These are phyloP conservation scores for Aspergillus fischeri DNA, from an alignment of 2,329 filamentous ascomycete species.

Conservation along the genomic window DNA sequence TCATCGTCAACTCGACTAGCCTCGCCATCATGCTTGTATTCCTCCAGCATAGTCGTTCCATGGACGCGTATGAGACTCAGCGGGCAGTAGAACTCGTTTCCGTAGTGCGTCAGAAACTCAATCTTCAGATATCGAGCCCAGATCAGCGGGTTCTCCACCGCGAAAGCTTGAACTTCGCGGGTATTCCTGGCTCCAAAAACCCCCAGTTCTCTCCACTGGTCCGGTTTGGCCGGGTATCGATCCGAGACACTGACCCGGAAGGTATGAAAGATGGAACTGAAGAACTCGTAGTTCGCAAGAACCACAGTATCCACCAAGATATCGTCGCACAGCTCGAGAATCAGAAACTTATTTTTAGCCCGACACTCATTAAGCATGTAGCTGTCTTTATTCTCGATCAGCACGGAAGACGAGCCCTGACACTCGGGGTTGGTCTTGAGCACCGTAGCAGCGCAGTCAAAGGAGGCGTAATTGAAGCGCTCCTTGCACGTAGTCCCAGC, in stretches of 20 bases:
- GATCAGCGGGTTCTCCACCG: conserved; percentile 90
- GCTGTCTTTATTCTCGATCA: conserved; percentile 96
- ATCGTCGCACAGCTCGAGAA: conserved; percentile 86
- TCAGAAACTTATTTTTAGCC: conserved; percentile 83
- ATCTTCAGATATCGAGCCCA: conserved; percentile 92
- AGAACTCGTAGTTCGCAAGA: conserved; percentile 98
- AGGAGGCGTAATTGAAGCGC: conserved; percentile 94
- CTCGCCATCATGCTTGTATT: conserved; percentile 84
- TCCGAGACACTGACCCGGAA: conserved; percentile 93
- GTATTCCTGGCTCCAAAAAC: conserved; percentile 89
- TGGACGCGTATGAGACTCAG: conserved; percentile 87
- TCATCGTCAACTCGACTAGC: conserved; percentile 54
- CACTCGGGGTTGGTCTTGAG: conserved; percentile 83
- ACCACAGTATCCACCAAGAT: conserved; percentile 90
- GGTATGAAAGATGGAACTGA: conserved; percentile 90
- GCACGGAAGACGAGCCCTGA: conserved; percentile 80
- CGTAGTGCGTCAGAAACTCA: conserved; percentile 89
- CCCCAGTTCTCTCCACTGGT: conserved; percentile 86
- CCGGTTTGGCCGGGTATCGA: conserved; percentile 84
- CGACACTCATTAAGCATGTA: conserved; percentile 96
- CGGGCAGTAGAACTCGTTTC: conserved; percentile 95
- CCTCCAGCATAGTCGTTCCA: conserved; percentile 89
- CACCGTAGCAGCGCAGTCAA: conserved; percentile 91
- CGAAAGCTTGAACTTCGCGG: conserved; percentile 87
- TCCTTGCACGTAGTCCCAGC: conserved; percentile 98